These are phyloP conservation scores for Udeniomyces megalosporus DNA, from an alignment of 768 basidiomycete species.

Conservation along the genomic window DNA sequence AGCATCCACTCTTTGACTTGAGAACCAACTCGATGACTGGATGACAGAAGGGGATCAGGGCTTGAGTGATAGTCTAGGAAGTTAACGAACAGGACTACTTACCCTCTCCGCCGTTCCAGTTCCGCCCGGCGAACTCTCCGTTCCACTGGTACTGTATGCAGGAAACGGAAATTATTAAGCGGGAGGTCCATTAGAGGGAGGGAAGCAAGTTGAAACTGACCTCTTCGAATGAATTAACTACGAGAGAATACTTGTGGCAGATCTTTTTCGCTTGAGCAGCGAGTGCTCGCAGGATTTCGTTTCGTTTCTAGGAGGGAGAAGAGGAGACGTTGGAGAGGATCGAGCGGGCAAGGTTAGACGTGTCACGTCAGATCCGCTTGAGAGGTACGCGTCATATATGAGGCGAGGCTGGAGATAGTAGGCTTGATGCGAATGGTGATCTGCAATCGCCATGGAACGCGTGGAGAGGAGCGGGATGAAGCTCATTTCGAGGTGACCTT, in stretches of 20 bases:
- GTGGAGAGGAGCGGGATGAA: neutral
- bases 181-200: neutral
- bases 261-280: neutral
- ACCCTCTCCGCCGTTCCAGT: neutral
- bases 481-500: too few relatives aligned
- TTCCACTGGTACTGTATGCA: neutral
- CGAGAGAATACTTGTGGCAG: neutral
- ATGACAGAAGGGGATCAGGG: too few relatives aligned
- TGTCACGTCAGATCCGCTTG: neutral
- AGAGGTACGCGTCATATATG: too few relatives aligned
- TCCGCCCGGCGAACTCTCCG: neutral
- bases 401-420: neutral
- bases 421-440: neutral
- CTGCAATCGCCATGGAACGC: neutral
- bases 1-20: neutral
- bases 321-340: neutral
- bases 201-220: too few relatives aligned
- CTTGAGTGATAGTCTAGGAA: too few relatives aligned
- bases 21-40: slow-evolving; percentile 4
- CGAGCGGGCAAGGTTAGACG: neutral
- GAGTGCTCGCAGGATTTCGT: neutral
- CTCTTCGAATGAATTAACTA: neutral
- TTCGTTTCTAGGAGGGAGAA: neutral
- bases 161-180: neutral
- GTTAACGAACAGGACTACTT: too few relatives aligned